Conservation (phyloP, 306 rosid genomes). For the Medicago lupulina region DNA sequence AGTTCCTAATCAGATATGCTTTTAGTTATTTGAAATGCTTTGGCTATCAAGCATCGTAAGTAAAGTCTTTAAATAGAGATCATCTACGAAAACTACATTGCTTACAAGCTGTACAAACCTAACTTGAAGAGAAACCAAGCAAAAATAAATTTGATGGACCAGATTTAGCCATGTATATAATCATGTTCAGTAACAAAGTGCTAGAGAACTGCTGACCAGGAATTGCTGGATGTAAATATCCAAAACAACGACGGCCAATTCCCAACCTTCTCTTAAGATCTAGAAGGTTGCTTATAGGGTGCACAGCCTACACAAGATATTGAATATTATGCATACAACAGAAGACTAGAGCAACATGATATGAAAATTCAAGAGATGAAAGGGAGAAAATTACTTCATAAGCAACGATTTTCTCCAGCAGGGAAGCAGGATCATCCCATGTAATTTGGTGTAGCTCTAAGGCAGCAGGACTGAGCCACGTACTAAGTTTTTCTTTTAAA, state of each 20-base stretch:
- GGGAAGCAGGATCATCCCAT: constrained; percentile 98
- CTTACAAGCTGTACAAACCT: neutral
- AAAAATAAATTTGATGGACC: constrained; percentile 24
- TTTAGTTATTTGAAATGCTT: constrained; percentile 13
- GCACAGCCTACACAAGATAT: constrained; percentile 80
- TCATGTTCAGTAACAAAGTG: constrained; percentile 25
- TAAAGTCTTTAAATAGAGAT: constrained; percentile 14
- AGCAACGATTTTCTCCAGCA: constrained; percentile 95
- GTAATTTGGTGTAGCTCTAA: constrained; percentile 97
- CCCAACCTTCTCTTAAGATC: constrained; percentile 99
- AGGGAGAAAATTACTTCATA: constrained; percentile 67
- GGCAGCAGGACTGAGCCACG: constrained; percentile 96
- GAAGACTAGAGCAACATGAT: constrained; percentile 23
- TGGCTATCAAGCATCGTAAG: constrained; percentile 22
- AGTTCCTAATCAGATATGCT: neutral
- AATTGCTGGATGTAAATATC: constrained; percentile 92
- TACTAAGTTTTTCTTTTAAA: constrained; percentile 83
- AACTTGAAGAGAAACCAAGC: constrained; percentile 33
- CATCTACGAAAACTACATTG: neutral
- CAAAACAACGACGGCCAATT: constrained; percentile 93
- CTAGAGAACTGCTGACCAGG: constrained; percentile 73
- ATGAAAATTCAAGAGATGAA: constrained; percentile 35
- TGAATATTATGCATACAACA: constrained; percentile 33
- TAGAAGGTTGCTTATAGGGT: constrained; percentile 94
- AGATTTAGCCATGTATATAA: constrained; percentile 24